Evolutionary conservation across 257 asterid genomes (phyloP), one percentile per base, ranked within the genome.

Genomic region (Fraxinus quadrangulata): DNA sequence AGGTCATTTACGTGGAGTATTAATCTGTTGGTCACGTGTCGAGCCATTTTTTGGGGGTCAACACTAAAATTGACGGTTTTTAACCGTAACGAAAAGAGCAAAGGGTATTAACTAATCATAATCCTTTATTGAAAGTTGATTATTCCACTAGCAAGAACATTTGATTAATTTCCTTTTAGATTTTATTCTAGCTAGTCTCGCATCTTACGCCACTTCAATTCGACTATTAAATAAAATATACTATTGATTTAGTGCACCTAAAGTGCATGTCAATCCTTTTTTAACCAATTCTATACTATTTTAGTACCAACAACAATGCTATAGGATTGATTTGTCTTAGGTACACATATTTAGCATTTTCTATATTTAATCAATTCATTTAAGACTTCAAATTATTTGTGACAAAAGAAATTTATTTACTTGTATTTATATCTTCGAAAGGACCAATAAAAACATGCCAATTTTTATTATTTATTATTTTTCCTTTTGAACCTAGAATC

Each of bases 151-250:
- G 63, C 24, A 51, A 17, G 63, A 51, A 54, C 63, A 54, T 19
- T 54, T 54, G 21, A 54, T 54, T 54, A 56, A 65, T 67, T 37
- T 71, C 1, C 30, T 13, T 36, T 71, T 51, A 67, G 75, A 76
- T 8, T 72, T 73, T 47, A 49, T 49, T 47, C 56, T 47, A 0
- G 56, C 59, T 16, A 49, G 47, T 42, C 49, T 39, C 45, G 0
- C 2, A 42, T 42, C 49, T 42, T 19, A 51, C 4, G 61, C 61
- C 61, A 51, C 17, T 17, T 51, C n/a, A 51, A 5, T 3, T 51
- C 23, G 23, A 51, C 61, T 16, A 17, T 51, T 51, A 4, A 16
- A 51, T 51, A 14, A 51, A 51, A 51, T 17, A 51, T 16, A 51
- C 6, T 17, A 3, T 19, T 14, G 5, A 17, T 51, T 19, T 19